phyloP scores from a whole-genome alignment of 148 eudicot species.

The Rhododendron griersonianum region DNA sequence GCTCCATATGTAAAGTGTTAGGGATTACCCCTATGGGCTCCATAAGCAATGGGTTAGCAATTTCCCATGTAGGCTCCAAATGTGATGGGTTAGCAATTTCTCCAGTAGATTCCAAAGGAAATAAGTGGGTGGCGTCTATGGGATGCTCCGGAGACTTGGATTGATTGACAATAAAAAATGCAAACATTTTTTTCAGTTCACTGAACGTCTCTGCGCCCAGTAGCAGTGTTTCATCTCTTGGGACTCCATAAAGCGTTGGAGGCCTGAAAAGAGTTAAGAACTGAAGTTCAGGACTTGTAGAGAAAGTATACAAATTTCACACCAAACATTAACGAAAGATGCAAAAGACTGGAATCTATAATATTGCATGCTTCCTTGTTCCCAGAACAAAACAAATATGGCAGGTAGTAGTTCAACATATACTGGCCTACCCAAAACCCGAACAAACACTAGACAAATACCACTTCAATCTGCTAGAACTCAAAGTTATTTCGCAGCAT shows the following conservation, averaged over 20 bases:
- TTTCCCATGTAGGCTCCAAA: conserved; percentile 1
- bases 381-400: not conserved
- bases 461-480: not conserved
- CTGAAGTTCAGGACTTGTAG: not conserved
- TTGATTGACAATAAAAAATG: conserved; percentile 72
- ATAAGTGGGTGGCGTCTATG: conserved; percentile 21
- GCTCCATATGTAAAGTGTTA: not conserved
- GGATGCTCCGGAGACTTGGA: conserved; percentile 50
- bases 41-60: not conserved
- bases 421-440: not conserved
- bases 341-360: not conserved
- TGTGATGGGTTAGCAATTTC: conserved; percentile 12
- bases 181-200: conserved; percentile 65
- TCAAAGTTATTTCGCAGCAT: not conserved
- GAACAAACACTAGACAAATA: not conserved
- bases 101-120: not conserved
- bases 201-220: conserved; percentile 67
- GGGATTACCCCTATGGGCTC: conserved; percentile 10
- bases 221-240: conserved; percentile 73
- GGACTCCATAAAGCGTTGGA: conserved; percentile 87
- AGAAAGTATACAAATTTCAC: not conserved
- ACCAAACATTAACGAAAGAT: not conserved
- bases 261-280: conserved; percentile 39
- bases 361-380: not conserved
- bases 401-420: not conserved